Evolutionary conservation across 192 early-diverging fungal genomes (phyloP), one percentile per base, ranked within the genome.

Genomic region (Podila epicladia): DNA sequence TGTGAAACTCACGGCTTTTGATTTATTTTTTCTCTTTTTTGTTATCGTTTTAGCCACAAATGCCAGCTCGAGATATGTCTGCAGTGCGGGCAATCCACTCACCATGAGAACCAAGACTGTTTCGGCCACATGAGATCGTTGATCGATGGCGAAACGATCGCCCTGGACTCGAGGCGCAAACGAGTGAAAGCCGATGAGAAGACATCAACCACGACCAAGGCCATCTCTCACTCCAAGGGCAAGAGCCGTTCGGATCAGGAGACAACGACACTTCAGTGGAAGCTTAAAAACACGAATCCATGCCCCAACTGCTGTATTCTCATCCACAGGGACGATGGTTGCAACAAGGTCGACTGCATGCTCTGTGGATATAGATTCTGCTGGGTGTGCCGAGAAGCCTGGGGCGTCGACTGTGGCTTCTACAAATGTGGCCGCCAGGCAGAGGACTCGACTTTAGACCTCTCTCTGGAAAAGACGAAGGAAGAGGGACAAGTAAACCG

Each of bases 281-380:
- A 89, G 26, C 65, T 89, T 8, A 55, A 64, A 26, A 84, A 84
- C 41, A 82, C 83, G 17, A 91, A 88, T 41, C 79, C 76, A n/a
- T 92, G 91, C 62, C 91, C 91, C 12, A 86, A 83, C 57, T 92
- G 91, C 71, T 90, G 85, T 31, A 87, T 90, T 37, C 57, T 91
- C 72, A 92, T 92, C 55, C 87, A 87, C 41, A 74, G 91, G 37
- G 91, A 92, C 61, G 91, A 92, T 75, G 91, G 91, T 6, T 92
- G 91, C 63, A 91, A 92, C 67, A 92, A 92, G 71, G 87, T 92
- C 0, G 91, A 92, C 45, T 92, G 91, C 38, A 83, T 85, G 58
- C 82, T 84, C 22, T 92, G 91, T 67, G 91, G 91, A 12, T 77
- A 88, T 80, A 84, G 85, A 45, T 92, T 92, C 58, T 92, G 91